Evolutionary conservation across 306 rosid species (phyloP).

Genomic region (Cicer yamashitae): DNA sequence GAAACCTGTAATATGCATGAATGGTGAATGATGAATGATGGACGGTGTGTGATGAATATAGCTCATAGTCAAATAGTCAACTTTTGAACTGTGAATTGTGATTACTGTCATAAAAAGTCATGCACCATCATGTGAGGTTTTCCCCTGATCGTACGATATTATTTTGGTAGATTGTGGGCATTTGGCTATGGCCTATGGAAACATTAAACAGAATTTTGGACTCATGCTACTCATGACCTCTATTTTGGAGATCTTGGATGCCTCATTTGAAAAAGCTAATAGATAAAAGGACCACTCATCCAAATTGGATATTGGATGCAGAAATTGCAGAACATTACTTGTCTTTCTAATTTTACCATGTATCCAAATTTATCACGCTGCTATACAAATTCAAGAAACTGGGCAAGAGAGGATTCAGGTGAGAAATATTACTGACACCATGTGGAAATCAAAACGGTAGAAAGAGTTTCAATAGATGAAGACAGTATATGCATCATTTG

Average conservation of each 20-base stretch:
- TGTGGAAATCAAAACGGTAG: slow-evolving; percentile 43
- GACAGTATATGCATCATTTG: slow-evolving; percentile 53
- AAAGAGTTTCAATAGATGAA: slow-evolving; percentile 46
- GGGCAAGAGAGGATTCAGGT: slow-evolving; percentile 53
- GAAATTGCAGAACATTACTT: slow-evolving; percentile 47
- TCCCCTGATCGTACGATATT: slow-evolving; percentile 30
- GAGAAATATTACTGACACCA: slow-evolving; percentile 57
- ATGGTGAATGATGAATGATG: slow-evolving; percentile 32
- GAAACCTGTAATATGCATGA: slow-evolving; percentile 30
- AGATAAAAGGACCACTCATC: slow-evolving; percentile 56
- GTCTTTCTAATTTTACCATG: slow-evolving; percentile 51
- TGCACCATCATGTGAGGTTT: slow-evolving; percentile 47
- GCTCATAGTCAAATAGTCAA: slow-evolving; percentile 27
- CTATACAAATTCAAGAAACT: slow-evolving; percentile 44
- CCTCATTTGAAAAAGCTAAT: slow-evolving; percentile 32
- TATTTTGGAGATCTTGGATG: slow-evolving; percentile 30
- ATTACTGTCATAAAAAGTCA: slow-evolving; percentile 32
- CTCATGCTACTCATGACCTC: slow-evolving; percentile 33
- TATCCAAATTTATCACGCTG: slow-evolving; percentile 44
- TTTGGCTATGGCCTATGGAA: slow-evolving; percentile 32
- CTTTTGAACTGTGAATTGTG: slow-evolving; percentile 38
- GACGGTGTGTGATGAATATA: slow-evolving; percentile 17
- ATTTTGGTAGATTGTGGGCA: slow-evolving; percentile 26
- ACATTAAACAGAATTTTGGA: slow-evolving; percentile 46
- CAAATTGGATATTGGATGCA: slow-evolving; percentile 47